Evolutionary conservation across 805 yeast species (phyloP).

Genomic region (Tetrapisispora nanseiensis): DNA sequence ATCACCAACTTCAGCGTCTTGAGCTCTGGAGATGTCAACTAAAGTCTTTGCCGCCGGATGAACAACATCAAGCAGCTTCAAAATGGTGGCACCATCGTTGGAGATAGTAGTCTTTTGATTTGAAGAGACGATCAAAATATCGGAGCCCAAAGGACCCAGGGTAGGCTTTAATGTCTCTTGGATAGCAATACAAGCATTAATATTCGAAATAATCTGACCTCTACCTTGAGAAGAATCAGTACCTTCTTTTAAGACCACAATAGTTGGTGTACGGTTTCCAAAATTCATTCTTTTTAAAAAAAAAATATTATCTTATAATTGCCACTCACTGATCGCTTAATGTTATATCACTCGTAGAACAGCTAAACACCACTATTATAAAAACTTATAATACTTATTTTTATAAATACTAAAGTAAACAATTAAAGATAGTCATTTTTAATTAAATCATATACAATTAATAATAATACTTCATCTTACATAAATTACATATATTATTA

Average conservation of each 20-base stretch:
- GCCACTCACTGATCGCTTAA: no score
- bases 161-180: slow-evolving; percentile 94
- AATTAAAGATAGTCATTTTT: no score
- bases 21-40: slow-evolving; percentile 90
- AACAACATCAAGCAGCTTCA: slow-evolving; percentile 84
- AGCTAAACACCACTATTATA: no score
- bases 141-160: slow-evolving; percentile 95
- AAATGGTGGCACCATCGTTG: slow-evolving; percentile 95
- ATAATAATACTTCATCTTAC: no score
- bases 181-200: slow-evolving; percentile 93
- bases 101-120: slow-evolving; percentile 89
- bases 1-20: slow-evolving; percentile 97
- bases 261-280: slow-evolving; percentile 93
- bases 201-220: slow-evolving; percentile 90
- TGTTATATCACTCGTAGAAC: no score
- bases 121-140: slow-evolving; percentile 76
- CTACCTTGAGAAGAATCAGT: slow-evolving; percentile 95
- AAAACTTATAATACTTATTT: no score
- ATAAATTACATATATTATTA: no score
- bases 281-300: no score
- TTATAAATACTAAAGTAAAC: no score
- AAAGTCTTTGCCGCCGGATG: slow-evolving; percentile 97
- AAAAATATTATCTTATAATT: no score
- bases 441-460: no score
- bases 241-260: slow-evolving; percentile 95